phyloP scores from a whole-genome alignment of 2,329 filamentous ascomycete species.

The Coniochaeta sp. region DNA sequence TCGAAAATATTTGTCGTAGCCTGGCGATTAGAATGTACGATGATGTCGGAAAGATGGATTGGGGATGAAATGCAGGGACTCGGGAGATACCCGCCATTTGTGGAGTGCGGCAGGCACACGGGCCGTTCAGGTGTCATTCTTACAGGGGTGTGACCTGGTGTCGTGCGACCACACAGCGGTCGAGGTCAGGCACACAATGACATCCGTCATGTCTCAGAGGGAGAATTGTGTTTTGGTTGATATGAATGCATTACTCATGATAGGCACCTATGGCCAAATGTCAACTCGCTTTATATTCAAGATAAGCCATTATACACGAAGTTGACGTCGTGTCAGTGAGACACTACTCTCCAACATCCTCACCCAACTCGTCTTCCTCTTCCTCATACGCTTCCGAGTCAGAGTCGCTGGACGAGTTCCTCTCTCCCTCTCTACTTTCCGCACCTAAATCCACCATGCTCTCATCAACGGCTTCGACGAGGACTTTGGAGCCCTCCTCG shows the following conservation, averaged over 20 bases:
- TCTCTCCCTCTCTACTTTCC: not conserved
- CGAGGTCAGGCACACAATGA: no score
- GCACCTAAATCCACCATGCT: slow-evolving; percentile 11
- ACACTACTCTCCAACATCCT: slow-evolving; percentile 14
- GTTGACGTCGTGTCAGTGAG: no score
- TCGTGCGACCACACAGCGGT: no score
- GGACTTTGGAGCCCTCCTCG: slow-evolving; percentile 7
- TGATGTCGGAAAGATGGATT: no score
- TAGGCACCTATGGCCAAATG: no score
- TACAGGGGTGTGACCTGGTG: not conserved
- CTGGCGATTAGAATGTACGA: no score
- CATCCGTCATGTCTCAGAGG: no score
- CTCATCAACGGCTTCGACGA: slow-evolving; percentile 8
- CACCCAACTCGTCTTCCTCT: slow-evolving; percentile 20
- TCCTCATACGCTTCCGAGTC: slow-evolving; percentile 23
- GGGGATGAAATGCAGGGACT: not conserved
- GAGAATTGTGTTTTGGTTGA: no score
- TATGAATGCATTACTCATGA: no score
- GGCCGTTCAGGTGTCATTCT: not conserved
- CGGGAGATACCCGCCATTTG: not conserved
- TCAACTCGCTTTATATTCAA: no score
- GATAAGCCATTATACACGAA: no score
- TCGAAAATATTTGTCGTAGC: no score
- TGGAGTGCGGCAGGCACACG: not conserved
- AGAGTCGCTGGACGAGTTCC: slow-evolving; percentile 5